phyloP scores from a whole-genome alignment of 495 filamentous ascomycete species.

The Delitschia confertaspora region DNA sequence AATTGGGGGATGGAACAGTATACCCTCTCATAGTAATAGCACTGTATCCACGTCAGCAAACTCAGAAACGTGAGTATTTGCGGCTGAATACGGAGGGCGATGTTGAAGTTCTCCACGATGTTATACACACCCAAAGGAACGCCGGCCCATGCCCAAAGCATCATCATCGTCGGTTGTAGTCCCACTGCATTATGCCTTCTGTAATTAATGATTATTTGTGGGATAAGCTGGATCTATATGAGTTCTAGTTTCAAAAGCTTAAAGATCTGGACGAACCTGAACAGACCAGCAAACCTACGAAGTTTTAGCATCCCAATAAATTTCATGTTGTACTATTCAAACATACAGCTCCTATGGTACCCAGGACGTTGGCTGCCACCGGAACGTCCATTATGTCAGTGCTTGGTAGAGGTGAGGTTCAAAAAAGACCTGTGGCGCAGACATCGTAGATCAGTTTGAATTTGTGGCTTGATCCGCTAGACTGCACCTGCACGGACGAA shows the following conservation, averaged over 20 bases:
- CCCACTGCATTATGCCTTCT: conserved; percentile 50
- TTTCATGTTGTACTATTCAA: too few species aligned
- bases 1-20: background rate
- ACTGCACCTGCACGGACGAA: conserved; percentile 13
- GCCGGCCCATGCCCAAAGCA: conserved; percentile 56
- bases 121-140: conserved; percentile 60
- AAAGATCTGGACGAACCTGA: conserved; percentile 31
- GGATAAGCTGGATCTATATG: conserved; percentile 50
- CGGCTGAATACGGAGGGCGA: conserved; percentile 52
- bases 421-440: too few species aligned
- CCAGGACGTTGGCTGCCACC: conserved; percentile 48
- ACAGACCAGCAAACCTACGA: conserved; percentile 45
- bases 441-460: too few species aligned
- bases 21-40: conserved; percentile 52
- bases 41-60: conserved; percentile 55
- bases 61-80: conserved; percentile 55
- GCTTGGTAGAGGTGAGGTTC: too few species aligned
- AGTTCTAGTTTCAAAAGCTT: too few species aligned
- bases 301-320: conserved; percentile 5
- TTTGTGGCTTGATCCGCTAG: too few species aligned
- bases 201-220: conserved; percentile 58
- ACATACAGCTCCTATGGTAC: conserved; percentile 48
- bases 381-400: conserved; percentile 41
- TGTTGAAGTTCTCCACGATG: conserved; percentile 51
- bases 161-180: conserved; percentile 56